A percentile compares a stretch with the other conserved stretches of the same genome.
Conservation (phyloP, 169 alveolate genomes). For the Theileria annulata region DNA sequence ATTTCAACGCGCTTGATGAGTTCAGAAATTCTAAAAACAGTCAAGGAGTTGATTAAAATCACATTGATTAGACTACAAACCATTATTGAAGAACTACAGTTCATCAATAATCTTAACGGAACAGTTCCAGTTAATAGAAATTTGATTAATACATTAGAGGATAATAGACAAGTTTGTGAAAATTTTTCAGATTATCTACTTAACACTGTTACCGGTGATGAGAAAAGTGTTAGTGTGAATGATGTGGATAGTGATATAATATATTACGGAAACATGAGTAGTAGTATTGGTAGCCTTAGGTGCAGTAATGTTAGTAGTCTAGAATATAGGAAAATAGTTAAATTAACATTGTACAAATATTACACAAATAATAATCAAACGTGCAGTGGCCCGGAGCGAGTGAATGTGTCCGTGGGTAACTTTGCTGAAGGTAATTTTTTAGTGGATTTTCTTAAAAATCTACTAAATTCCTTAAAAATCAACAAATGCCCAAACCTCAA, state of each 20-base stretch:
- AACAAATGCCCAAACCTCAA: slow-evolving; percentile 41
- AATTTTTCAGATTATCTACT: slow-evolving; percentile 26
- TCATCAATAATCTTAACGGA: slow-evolving; percentile 49
- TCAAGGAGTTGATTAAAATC: slow-evolving; percentile 27
- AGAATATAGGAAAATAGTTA: slow-evolving; percentile 16
- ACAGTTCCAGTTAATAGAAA: neutral
- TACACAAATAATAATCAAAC: slow-evolving; percentile 41
- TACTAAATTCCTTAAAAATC: neutral
- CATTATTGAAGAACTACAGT: slow-evolving; percentile 42
- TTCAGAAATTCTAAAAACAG: neutral
- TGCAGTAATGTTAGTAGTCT: neutral
- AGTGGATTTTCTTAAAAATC: slow-evolving; percentile 27
- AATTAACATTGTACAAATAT: slow-evolving; percentile 32
- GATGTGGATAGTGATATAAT: neutral
- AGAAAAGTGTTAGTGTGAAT: neutral
- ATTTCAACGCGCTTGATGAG: slow-evolving; percentile 24
- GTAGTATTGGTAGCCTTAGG: neutral
- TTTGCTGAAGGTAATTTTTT: slow-evolving; percentile 36
- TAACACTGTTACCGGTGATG: neutral
- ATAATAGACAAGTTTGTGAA: neutral
- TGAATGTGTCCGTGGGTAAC: slow-evolving; percentile 28
- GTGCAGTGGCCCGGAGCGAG: slow-evolving; percentile 28
- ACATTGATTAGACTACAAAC: slow-evolving; percentile 42
- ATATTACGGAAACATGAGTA: neutral
- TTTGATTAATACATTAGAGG: neutral